These are phyloP conservation scores for Hortiboletus flavorubellus DNA, from an alignment of 768 basidiomycete species.

Conservation along the genomic window DNA sequence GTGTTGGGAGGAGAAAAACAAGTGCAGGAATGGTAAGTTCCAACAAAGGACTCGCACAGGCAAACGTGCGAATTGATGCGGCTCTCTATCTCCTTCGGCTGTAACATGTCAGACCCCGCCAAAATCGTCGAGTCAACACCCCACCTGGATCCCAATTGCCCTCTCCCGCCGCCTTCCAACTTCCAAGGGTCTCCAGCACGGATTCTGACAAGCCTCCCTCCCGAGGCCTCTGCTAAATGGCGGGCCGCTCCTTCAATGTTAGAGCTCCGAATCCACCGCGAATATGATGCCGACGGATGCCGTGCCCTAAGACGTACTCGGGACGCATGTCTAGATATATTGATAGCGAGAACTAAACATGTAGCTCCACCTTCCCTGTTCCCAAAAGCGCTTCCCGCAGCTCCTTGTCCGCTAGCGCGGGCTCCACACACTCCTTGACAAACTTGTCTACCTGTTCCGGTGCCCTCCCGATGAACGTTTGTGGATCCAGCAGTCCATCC, in stretches of 20 bases:
- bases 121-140: not conserved
- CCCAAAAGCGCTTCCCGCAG: slow-evolving; percentile 49
- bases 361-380: slow-evolving; percentile 61
- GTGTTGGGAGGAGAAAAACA: slow-evolving; percentile 15
- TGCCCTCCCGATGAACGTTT: slow-evolving; percentile 89
- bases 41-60: slow-evolving; percentile 13
- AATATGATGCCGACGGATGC: slow-evolving; percentile 12
- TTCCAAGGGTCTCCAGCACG: not conserved
- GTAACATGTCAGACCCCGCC: not conserved
- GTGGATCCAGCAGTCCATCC: slow-evolving; percentile 76
- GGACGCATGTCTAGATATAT: not conserved
- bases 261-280: slow-evolving; percentile 13
- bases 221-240: not conserved
- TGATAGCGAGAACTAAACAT: slow-evolving; percentile 34
- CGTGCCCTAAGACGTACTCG: not conserved
- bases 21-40: slow-evolving; percentile 14
- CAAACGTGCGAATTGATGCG: slow-evolving; percentile 30
- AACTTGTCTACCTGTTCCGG: slow-evolving; percentile 94
- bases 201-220: not conserved
- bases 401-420: slow-evolving; percentile 66
- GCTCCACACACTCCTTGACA: slow-evolving; percentile 80
- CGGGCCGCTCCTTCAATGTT: slow-evolving; percentile 21
- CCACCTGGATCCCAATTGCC: slow-evolving; percentile 2
- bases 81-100: slow-evolving; percentile 13
- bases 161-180: not conserved